Evolutionary conservation across 805 yeast genomes (phyloP).

Genomic region (Candida khao-thaluensis): DNA sequence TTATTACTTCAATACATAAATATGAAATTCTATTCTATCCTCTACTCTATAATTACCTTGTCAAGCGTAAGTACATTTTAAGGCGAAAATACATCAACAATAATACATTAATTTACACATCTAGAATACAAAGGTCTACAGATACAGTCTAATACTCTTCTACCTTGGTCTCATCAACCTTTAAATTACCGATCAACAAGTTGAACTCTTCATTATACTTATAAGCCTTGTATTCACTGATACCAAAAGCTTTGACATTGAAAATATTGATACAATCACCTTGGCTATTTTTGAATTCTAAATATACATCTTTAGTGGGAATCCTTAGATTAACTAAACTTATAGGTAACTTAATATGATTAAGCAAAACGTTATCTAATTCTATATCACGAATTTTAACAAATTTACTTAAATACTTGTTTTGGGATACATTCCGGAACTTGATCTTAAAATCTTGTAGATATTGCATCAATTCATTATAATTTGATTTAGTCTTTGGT

Average conservation of each 20-base stretch:
- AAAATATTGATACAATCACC: constrained; percentile 16
- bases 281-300: constrained; percentile 21
- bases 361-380: constrained; percentile 17
- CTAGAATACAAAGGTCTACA: too few relatives aligned
- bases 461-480: constrained; percentile 18
- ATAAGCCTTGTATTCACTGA: constrained; percentile 26
- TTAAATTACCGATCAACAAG: constrained; percentile 15
- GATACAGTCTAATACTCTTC: constrained; percentile 3
- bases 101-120: too few relatives aligned
- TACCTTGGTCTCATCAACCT: constrained; percentile 2
- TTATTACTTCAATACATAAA: constrained; percentile 7
- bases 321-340: constrained; percentile 33
- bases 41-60: too few relatives aligned
- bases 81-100: too few relatives aligned
- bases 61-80: too few relatives aligned
- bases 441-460: constrained; percentile 17
- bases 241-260: constrained; percentile 29
- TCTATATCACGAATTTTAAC: constrained; percentile 27
- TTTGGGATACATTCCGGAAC: constrained; percentile 11
- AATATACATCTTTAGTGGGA: constrained; percentile 32
- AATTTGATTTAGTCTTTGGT: constrained; percentile 25
- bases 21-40: too few relatives aligned
- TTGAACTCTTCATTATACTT: constrained; percentile 24
- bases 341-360: constrained; percentile 33
- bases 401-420: constrained; percentile 31